Evolutionary conservation across 2,329 filamentous ascomycete species (phyloP), one percentile per base, ranked within the genome.

Genomic region (Fusarium bactridioides): DNA sequence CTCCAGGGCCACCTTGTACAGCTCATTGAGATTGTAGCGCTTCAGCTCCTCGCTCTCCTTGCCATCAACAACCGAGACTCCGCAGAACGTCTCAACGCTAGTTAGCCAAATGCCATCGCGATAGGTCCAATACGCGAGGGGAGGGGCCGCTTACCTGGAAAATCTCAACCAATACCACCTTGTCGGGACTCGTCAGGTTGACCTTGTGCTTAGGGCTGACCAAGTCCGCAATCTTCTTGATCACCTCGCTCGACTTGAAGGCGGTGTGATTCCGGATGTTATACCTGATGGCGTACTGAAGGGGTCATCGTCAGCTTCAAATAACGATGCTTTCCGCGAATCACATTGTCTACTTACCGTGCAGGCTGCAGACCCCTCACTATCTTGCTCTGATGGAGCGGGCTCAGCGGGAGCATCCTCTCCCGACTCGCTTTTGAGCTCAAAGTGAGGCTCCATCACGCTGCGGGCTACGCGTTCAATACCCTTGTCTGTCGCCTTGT

Each of bases 211-310:
- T 86, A 15, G 86, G 83, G 55, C 90, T 89, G 68, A 94, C 88
- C 35, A 91, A 82, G 43, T 85, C 83, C 9, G 93, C 93, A 70
- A 95, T 87, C 70, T 87, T 88, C 76, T 91, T 89, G 80, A 96
- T 95, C 54, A 95, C 86, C 23, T 84, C 84, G 71, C 91, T 88
- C 65, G 93, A 88, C 74, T 88, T 91, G 68, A 95, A 85, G 7
- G 86, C 86, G 74, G 86, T 91, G 81, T 95, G 91, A 77, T 93
- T 93, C 61, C 93, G 90, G 69, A 94, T 89, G 19, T 89, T 92
- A n/a, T 92, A 89, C 48, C 93, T 90, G 74, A 97, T 95, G n/a
- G 93, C 93, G 81, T 94, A 96, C 93, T 95, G 69, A 16, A 54
- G 33, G 35, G 33, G 31, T 23, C 19, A 50, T 64, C 25, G 67